Evolutionary conservation across 495 filamentous ascomycete species (phyloP).

Genomic region (Xylaria flabelliformis): DNA sequence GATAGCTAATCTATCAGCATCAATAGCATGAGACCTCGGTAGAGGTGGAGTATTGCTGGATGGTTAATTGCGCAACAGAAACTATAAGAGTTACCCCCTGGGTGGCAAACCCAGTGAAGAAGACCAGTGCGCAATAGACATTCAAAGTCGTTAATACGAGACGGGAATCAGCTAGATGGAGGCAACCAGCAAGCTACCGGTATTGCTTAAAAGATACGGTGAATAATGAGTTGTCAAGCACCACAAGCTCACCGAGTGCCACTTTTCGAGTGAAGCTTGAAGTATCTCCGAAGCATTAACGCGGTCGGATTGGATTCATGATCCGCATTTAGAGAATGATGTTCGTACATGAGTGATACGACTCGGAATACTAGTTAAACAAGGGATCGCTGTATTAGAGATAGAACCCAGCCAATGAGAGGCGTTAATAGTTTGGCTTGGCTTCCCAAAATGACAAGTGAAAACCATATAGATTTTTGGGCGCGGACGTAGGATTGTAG

Average conservation of each 20-base stretch:
- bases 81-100: slow-evolving; percentile 3
- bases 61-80: not conserved
- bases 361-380: slow-evolving; percentile 4
- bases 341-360: slow-evolving; percentile 4
- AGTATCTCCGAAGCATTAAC: not conserved
- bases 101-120: not conserved
- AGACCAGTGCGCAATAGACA: not conserved
- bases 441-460: slow-evolving; percentile 23
- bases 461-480: not conserved
- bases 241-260: not conserved
- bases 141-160: not conserved
- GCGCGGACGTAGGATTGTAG: not conserved
- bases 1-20: not conserved
- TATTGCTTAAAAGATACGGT: not conserved
- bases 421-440: not conserved
- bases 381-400: not conserved
- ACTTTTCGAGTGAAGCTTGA: not conserved
- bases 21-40: not conserved
- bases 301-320: not conserved
- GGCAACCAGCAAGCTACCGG: not conserved
- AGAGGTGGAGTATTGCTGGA: not conserved
- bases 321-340: not conserved
- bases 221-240: not conserved
- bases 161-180: not conserved
- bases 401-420: slow-evolving; percentile 7